Conservation (phyloP, 2,329 filamentous ascomycete genomes). For the Cordyceps javanica region DNA sequence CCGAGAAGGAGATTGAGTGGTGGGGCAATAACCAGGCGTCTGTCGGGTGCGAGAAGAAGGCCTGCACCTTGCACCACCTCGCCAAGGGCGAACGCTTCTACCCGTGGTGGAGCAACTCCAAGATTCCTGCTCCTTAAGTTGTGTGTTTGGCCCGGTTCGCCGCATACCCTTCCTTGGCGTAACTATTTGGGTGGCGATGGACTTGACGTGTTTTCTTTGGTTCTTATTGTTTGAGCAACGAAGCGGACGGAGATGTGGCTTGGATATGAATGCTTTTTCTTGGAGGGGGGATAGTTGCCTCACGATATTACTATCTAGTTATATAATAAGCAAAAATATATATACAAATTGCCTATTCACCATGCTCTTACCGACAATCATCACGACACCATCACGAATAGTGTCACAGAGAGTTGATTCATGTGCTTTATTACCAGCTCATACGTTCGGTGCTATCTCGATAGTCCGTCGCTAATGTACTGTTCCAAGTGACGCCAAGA, state of each 20-base stretch:
- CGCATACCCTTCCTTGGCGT: not conserved
- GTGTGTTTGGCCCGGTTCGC: not conserved
- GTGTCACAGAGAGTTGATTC: too few species aligned
- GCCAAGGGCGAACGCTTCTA: conserved; percentile 23
- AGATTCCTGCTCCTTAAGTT: conserved; percentile 18
- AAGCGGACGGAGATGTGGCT: not conserved
- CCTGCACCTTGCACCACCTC: conserved; percentile 20
- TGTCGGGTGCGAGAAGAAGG: conserved; percentile 20
- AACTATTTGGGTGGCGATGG: not conserved
- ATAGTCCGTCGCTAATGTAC: too few species aligned
- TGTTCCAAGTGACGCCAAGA: not conserved
- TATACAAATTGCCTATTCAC: not conserved
- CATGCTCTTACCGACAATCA: too few species aligned
- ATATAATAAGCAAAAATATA: not conserved
- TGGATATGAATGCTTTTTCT: not conserved
- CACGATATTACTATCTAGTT: not conserved
- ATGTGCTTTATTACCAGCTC: not conserved
- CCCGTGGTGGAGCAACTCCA: conserved; percentile 21
- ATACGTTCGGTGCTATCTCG: not conserved
- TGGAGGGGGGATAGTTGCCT: not conserved
- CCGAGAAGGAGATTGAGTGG: conserved; percentile 32
- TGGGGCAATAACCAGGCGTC: conserved; percentile 35
- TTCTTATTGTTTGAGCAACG: not conserved
- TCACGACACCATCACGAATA: too few species aligned
- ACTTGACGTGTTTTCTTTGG: not conserved